Base-by-base conservation (phyloP, 2,329 filamentous ascomycete species). In the Dissoconium aciculare region DNA sequence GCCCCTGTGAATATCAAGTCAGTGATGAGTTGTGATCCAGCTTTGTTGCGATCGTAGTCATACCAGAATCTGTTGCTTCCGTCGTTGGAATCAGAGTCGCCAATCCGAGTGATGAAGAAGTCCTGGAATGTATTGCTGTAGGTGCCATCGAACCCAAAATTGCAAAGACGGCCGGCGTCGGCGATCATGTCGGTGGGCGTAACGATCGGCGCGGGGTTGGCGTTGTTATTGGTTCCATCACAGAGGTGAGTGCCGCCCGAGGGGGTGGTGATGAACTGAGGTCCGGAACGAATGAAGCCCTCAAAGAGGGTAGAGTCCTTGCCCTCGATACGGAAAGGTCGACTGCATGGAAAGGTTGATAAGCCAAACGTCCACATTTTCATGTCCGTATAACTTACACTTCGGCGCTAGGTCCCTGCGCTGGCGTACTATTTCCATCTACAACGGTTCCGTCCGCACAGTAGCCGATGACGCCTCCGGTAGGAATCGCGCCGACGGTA, bases 311-410 rank as follows among this genome's bases (percentile, higher is more conserved):
- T 47, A 17, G 35, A 35, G 9, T 16, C 31, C 4, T 27, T 29
- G 17, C 38, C 42, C 32, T 49, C 45, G 32, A 49, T 43, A 26
- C 44, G 44, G 21, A 38, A 38, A 12, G 19, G 19, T 23, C 19
- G 19, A 23, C 19, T 23, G 8, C 8, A 23, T 8, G 8, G n/a
- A 17, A n/a, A 16, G 17, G 16, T 35, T 33, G 5, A 33, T 38
- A 8, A 30, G 12, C 10, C 26, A 15, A 4, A 30, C n/a, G 9
- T 17, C 11, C 6, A 6, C 6, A 12, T 15, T 6, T 13, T 28
- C 9, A 15, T 15, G 15, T 11, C 19, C 10, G n/a, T 15, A 28
- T 9, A 11, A 24, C 9, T 5, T 11, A 14, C 17, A 25, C 29
- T 5, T n/a, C n/a, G 3, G 35, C 15, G 21, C 32, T 32, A 4